Percentiles rank a stretch among this genome's conserved stretches.
Conservation (phyloP, 106 monocot genomes). For the Allium cepa region DNA sequence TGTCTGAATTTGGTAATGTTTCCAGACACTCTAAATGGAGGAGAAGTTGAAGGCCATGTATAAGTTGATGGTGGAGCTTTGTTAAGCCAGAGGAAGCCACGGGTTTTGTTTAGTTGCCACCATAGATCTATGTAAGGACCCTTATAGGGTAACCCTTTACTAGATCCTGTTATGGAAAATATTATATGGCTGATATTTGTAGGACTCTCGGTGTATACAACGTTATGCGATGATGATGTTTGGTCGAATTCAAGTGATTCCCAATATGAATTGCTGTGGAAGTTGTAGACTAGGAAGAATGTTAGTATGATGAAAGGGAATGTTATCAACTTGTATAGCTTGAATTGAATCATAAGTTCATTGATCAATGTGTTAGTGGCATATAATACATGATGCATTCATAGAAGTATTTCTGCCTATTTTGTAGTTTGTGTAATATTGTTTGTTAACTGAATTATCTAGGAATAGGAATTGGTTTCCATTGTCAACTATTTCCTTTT, state of each 20-base stretch:
- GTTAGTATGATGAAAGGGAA: neutral
- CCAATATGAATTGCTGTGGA: neutral
- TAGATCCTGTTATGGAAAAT: neutral
- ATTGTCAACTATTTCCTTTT: no score
- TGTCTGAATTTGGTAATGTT: neutral
- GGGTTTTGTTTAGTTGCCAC: constrained; percentile 8
- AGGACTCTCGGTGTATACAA: neutral
- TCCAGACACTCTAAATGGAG: constrained; percentile 5
- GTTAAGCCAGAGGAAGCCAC: constrained; percentile 2
- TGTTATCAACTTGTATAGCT: constrained; percentile 1
- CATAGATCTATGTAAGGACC: constrained; percentile 5
- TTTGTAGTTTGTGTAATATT: no score
- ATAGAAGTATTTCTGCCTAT: no score
- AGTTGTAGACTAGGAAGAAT: constrained; percentile 1
- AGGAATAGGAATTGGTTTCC: no score
- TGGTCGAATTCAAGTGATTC: neutral
- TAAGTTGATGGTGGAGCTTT: neutral
- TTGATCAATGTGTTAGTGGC: no score
- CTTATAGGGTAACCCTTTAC: neutral
- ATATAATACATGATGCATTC: no score
- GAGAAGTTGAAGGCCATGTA: constrained; percentile 8
- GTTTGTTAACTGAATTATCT: no score
- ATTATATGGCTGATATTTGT: constrained; percentile 6
- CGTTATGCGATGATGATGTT: neutral
- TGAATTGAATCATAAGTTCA: neutral